Evolutionary conservation across 805 yeast genomes (phyloP), one percentile per base, ranked within the genome.

Genomic region (Candida dendrica): DNA sequence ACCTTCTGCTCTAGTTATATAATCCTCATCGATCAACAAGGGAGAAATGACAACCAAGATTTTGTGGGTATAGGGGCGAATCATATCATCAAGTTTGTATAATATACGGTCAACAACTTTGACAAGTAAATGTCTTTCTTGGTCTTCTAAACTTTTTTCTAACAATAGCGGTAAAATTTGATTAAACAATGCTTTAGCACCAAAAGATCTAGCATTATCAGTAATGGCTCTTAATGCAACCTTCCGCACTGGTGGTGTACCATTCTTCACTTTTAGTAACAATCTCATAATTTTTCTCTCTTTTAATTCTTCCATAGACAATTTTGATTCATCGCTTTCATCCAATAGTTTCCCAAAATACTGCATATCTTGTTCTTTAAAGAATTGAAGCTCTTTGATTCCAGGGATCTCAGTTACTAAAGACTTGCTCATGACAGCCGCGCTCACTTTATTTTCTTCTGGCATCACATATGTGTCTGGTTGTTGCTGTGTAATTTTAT

Each of bases 81-180:
- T 72, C 40, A 69, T 55, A 36, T 74, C 83, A 32, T 80, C 88
- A 14, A 90, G 63, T 48, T 72, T 79, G 56, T 75, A 77, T 7
- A 90, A 59, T 0, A 87, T 67, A 30, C 96, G 66, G 31, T 81
- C 87, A 13, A 85, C 64, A 8, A 86, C 75, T 58, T 89, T 90
- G 13, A 88, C 84, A 42, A 91, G 65, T 11, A 88, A 59, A 63
- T 87, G 95, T 15, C 95, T 72, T 59, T 91, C 97, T 48, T 79
- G 84, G 37, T 85, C 93, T 48, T 81, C 91, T 22, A 89, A 61
- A 3, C 75, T 60, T 33, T 78, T 78, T 47, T 87, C 96, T 56
- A 83, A 64, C 35, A 90, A 62, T 20, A 91, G 61, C 0, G 96
- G 95, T 14, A 90, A 64, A n/a, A 87, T 69, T 45, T 77, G 80